Conservation (phyloP, 768 basidiomycete genomes). For the Suillus variegatus region DNA sequence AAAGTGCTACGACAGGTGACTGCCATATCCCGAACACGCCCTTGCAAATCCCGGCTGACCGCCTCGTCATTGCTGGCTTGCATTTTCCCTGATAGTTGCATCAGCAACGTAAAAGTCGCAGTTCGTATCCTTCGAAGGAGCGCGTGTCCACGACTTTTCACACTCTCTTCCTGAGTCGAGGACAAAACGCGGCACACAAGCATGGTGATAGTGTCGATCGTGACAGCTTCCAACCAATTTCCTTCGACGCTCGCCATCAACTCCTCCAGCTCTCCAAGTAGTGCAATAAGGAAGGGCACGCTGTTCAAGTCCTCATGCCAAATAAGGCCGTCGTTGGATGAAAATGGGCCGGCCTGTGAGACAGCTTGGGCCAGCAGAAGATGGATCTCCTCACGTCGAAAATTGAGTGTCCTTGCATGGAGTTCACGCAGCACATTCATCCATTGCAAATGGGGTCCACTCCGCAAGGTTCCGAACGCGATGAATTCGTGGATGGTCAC, state of each 20-base stretch:
- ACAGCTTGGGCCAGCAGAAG: conserved; percentile 44
- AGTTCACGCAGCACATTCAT: conserved; percentile 49
- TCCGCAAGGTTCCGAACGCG: conserved; percentile 46
- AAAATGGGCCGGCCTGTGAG: conserved; percentile 41
- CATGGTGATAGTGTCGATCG: conserved; percentile 35
- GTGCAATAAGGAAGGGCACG: conserved; percentile 34
- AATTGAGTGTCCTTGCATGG: conserved; percentile 37
- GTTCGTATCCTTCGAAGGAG: conserved; percentile 35
- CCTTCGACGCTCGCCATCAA: conserved; percentile 37
- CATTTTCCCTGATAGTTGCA: conserved; percentile 29
- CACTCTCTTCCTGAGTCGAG: conserved; percentile 13
- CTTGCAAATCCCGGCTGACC: conserved; percentile 17
- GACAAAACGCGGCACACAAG: conserved; percentile 40
- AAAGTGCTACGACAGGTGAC: conserved; percentile 38
- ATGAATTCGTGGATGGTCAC: conserved; percentile 47
- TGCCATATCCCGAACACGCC: conserved; percentile 37
- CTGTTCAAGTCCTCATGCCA: conserved; percentile 45
- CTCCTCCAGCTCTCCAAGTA: conserved; percentile 38
- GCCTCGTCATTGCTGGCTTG: conserved; percentile 12
- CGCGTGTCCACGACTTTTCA: conserved; percentile 20
- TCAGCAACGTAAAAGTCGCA: conserved; percentile 38
- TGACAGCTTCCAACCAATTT: conserved; percentile 42
- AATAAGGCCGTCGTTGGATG: conserved; percentile 15
- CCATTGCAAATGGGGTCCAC: conserved; percentile 49
- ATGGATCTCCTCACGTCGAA: conserved; percentile 42